Base-by-base conservation (phyloP, 768 basidiomycete genomes). In the Filobasidium wieringae region DNA sequence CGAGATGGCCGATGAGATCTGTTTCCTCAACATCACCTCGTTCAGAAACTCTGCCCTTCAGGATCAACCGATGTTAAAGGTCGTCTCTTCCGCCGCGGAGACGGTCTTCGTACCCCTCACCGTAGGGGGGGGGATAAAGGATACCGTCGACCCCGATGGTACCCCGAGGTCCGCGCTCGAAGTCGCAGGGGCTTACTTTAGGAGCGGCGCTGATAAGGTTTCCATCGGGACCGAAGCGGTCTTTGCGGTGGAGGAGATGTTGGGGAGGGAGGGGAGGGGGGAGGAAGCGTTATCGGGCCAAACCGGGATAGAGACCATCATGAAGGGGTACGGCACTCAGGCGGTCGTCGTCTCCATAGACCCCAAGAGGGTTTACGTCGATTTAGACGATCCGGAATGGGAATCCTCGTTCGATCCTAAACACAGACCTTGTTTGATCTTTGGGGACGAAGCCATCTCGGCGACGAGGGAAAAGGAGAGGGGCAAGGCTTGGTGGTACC, bases 341-440 rank as follows among this genome's bases (percentile, higher is more conserved):
- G 95, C 95, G 2, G 92, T 99, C 53, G 95, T 99, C 39, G 91
- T 99, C 36, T 97, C 93, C 37, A 81, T 96, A 64, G 95, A 99
- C 76, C 95, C 95, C 7, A 83, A 83, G 63, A 78, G 90, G 54
- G 85, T 83, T 17, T 92, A 87, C 74, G 84, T 93, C 66, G 80
- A 86, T 63, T 68, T 72, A 2, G 56, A 68, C 50, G 61, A 63
- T n/a, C 62, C 66, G 0, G 58, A 68, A 24, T 73, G 70, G 70
- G 62, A 68, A 7, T 53, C 56, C 43, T 65, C 65, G 33, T 65
- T 75, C 29, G 65, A 76, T 22, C 75, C 78, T 0, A 70, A 71
- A 8, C 89, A 91, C 70, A 63, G 71, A 12, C 71, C 75, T 2
- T 71, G 65, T 40, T 57, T 75, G 31, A 62, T 71, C 26, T 56